These are phyloP conservation scores for Clonostachys sp. DNA, from an alignment of 2,329 filamentous ascomycete genomes.

Conservation along the genomic window DNA sequence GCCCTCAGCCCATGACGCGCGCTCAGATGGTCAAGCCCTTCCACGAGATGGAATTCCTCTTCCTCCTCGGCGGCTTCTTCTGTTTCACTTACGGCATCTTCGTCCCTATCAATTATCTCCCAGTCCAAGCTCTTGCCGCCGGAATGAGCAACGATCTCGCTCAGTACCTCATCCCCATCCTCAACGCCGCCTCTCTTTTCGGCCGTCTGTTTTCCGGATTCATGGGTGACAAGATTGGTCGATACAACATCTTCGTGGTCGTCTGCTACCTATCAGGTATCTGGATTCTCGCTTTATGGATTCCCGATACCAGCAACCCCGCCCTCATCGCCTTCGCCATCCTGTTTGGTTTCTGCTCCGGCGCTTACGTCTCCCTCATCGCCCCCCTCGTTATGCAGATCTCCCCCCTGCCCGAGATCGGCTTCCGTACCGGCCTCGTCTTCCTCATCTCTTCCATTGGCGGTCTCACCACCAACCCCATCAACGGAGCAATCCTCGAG, in stretches of 20 bases:
- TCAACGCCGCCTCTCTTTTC: conserved; percentile 30
- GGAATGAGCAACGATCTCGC: conserved; percentile 18
- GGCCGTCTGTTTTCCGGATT: conserved; percentile 25
- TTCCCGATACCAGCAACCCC: conserved; percentile 20
- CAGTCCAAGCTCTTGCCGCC: conserved; percentile 18
- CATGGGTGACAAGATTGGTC: conserved; percentile 26
- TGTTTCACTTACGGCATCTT: conserved; percentile 27
- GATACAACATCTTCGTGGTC: conserved; percentile 36
- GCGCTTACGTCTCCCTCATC: conserved; percentile 31
- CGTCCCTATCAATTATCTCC: conserved; percentile 27
- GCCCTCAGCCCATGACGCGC: neutral
- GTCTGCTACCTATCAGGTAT: conserved; percentile 35
- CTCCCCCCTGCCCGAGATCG: conserved; percentile 45
- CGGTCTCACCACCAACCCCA: conserved; percentile 52
- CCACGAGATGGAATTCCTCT: conserved; percentile 20
- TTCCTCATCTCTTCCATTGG: conserved; percentile 52
- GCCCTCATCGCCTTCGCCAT: conserved; percentile 30
- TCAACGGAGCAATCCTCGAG: conserved; percentile 40
- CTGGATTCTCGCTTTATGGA: conserved; percentile 35
- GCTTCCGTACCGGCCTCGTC: conserved; percentile 35
- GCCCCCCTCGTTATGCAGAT: conserved; percentile 42
- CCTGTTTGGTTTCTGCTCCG: conserved; percentile 35
- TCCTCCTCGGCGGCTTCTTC: conserved; percentile 23
- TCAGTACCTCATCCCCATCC: conserved; percentile 28
- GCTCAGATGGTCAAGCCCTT: conserved; percentile 17